phyloP scores from a whole-genome alignment of 257 asterid genomes.

The Henckelia pumila region DNA sequence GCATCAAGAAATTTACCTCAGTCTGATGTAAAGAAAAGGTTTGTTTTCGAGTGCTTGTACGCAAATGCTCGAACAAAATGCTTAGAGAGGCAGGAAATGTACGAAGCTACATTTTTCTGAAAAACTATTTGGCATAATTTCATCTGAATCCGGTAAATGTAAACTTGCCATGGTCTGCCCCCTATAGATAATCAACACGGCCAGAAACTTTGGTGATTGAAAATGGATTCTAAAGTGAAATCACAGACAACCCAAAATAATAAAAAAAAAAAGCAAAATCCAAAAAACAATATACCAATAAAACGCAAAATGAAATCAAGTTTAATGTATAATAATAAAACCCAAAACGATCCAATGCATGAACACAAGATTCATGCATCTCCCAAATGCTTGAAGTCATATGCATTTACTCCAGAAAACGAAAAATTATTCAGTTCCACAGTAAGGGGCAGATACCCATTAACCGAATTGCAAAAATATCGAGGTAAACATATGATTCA shows the following conservation, averaged over 20 bases:
- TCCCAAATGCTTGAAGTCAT: background rate
- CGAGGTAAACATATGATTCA: background rate
- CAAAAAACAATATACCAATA: background rate
- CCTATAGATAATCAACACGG: background rate
- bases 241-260: background rate
- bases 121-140: background rate
- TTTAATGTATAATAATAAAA: background rate
- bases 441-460: background rate
- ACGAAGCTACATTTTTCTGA: background rate
- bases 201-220: background rate
- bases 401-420: background rate
- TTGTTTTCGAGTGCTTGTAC: background rate
- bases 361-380: background rate
- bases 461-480: background rate
- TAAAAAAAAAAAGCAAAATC: background rate
- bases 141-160: background rate
- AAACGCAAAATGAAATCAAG: slow-evolving; percentile 5
- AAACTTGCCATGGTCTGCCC: background rate
- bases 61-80: background rate
- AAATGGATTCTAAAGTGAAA: background rate
- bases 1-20: slow-evolving; percentile 77
- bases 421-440: background rate
- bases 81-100: background rate
- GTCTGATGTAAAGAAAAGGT: slow-evolving; percentile 30
- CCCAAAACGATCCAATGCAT: background rate